Evolutionary conservation across 257 asterid species (phyloP).

Genomic region (Solanum sitiens): DNA sequence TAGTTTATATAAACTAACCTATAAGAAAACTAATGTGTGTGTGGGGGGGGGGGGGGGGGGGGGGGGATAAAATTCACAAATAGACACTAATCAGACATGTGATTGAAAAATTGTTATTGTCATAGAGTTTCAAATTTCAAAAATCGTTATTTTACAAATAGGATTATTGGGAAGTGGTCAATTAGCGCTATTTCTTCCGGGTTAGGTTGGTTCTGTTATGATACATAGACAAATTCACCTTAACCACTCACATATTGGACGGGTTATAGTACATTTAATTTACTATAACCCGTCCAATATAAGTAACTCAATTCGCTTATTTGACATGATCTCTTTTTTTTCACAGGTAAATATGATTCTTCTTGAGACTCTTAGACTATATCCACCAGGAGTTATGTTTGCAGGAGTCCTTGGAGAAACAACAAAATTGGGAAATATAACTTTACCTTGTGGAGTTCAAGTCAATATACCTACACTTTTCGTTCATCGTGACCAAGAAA

Average conservation of each 20-base stretch:
- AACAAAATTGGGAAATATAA: slow-evolving; percentile 16
- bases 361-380: slow-evolving; percentile 40
- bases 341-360: slow-evolving; percentile 44
- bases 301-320: background rate
- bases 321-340: background rate
- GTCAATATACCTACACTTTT: slow-evolving; percentile 17
- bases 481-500: slow-evolving; percentile 24
- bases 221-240: background rate
- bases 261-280: background rate
- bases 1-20: no score
- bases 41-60: no score
- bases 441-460: slow-evolving; percentile 28
- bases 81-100: background rate
- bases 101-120: no score
- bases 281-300: background rate
- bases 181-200: background rate
- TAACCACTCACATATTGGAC: background rate
- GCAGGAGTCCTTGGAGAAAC: slow-evolving; percentile 8
- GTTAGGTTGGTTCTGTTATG: background rate
- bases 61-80: no score
- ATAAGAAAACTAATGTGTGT: no score
- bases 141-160: no score
- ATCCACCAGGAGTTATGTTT: slow-evolving; percentile 22
- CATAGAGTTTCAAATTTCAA: background rate
- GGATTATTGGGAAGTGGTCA: no score